phyloP scores from a whole-genome alignment of 495 filamentous ascomycete species.

The Pyrenopolyporus hunteri region DNA sequence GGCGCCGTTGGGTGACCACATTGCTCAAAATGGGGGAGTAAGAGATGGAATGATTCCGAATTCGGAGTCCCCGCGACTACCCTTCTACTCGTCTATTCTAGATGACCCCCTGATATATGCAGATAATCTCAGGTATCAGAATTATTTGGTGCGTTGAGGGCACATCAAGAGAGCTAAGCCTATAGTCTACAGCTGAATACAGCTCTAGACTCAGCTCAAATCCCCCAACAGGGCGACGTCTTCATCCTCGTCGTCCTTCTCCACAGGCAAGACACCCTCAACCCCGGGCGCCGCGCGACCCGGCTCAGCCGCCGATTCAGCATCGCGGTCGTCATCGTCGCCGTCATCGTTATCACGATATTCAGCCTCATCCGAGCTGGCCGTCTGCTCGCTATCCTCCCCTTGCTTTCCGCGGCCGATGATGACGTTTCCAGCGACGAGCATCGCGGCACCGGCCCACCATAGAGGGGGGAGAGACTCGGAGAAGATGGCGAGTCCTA shows the following conservation, averaged over 20 bases:
- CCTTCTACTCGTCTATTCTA: no score
- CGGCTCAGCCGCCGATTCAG: slow-evolving; percentile 17
- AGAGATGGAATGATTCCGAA: no score
- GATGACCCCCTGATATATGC: no score
- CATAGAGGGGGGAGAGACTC: slow-evolving; percentile 78
- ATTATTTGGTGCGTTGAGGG: no score
- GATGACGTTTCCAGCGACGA: slow-evolving; percentile 89
- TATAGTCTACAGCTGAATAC: no score
- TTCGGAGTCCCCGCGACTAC: no score
- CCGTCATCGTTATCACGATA: background rate
- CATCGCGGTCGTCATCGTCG: slow-evolving; percentile 3
- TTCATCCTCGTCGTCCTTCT: slow-evolving; percentile 40
- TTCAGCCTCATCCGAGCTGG: background rate
- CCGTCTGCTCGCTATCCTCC: slow-evolving; percentile 10
- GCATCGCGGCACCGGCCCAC: slow-evolving; percentile 84
- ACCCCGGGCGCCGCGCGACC: slow-evolving; percentile 3
- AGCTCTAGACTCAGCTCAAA: slow-evolving; percentile 13
- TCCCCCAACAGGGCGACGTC: slow-evolving; percentile 40
- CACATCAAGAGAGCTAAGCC: no score
- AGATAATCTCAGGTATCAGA: no score
- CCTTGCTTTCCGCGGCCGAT: slow-evolving; percentile 75
- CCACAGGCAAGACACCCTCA: slow-evolving; percentile 16
- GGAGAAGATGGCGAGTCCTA: slow-evolving; percentile 75
- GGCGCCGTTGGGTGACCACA: no score
- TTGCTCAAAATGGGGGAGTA: no score